Conservation (phyloP, 2,329 filamentous ascomycete species). For the Ceratocystis huliohia region DNA sequence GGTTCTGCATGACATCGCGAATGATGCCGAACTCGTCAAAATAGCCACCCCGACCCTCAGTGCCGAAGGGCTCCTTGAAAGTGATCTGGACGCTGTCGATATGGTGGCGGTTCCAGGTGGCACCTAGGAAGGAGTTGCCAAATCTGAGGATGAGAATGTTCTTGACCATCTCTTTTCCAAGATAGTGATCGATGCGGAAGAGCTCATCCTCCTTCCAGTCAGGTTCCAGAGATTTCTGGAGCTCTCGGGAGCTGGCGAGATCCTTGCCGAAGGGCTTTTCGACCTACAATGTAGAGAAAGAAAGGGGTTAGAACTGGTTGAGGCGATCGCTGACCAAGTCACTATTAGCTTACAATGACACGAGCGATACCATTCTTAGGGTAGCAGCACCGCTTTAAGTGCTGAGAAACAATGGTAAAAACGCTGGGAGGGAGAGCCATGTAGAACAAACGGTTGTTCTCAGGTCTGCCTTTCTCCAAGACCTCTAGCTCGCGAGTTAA, state of each 20-base stretch:
- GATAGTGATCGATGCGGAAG: slow-evolving; percentile 98
- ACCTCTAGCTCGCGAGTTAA: slow-evolving; percentile 77
- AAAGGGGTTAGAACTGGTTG: slow-evolving; percentile 23
- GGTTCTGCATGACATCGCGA: slow-evolving; percentile 99
- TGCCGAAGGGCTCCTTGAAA: slow-evolving; percentile 99
- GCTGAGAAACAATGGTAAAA: slow-evolving; percentile 94
- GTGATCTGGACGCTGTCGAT: slow-evolving; percentile 99
- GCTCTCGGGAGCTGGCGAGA: slow-evolving; percentile 79
- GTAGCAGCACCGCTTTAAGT: slow-evolving; percentile 95
- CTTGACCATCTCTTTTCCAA: slow-evolving; percentile 99
- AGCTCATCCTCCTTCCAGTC: slow-evolving; percentile 99
- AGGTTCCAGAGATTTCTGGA: slow-evolving; percentile 87
- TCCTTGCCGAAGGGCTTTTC: slow-evolving; percentile 99
- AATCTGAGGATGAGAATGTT: slow-evolving; percentile 97
- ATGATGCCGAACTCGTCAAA: slow-evolving; percentile 99
- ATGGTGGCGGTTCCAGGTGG: slow-evolving; percentile 98
- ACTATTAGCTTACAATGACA: slow-evolving; percentile 62
- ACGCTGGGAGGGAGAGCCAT: slow-evolving; percentile 97
- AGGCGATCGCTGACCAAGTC: neutral
- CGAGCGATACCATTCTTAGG: slow-evolving; percentile 79
- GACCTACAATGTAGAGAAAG: slow-evolving; percentile 43
- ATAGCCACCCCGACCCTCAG: slow-evolving; percentile 93
- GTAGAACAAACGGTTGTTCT: slow-evolving; percentile 93
- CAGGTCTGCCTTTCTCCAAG: slow-evolving; percentile 67
- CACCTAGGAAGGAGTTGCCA: slow-evolving; percentile 96